Evolutionary conservation across 345 rosid species (phyloP).

Genomic region (Sisymbrium irio): DNA sequence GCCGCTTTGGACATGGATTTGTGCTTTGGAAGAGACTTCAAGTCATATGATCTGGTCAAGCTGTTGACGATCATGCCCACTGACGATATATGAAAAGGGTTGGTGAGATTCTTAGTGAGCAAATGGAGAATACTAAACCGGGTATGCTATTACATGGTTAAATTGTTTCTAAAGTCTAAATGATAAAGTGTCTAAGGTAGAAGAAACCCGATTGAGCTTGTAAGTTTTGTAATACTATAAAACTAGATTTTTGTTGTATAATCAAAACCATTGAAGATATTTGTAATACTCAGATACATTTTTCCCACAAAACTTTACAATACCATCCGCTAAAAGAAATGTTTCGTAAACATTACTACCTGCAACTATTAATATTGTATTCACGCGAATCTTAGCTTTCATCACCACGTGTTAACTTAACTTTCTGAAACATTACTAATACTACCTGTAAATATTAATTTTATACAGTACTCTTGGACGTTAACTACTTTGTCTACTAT

Average conservation of each 20-base stretch:
- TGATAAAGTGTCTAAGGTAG: not conserved
- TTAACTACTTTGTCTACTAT: not conserved
- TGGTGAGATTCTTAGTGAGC: not conserved
- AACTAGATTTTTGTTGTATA: not conserved
- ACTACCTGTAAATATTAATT: not conserved
- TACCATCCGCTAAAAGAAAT: not conserved
- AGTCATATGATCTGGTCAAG: conserved; percentile 85
- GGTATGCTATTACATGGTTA: not conserved
- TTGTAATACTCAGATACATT: not conserved
- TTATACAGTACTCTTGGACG: not conserved
- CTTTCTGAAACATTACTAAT: not conserved
- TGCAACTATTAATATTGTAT: not conserved
- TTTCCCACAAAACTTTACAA: not conserved
- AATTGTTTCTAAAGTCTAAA: conserved; percentile 10
- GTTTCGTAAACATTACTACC: not conserved
- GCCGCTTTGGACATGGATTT: conserved; percentile 68
- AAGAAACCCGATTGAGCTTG: not conserved
- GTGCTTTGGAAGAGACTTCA: conserved; percentile 87
- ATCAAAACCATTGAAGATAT: not conserved
- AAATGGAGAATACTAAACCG: conserved; percentile 1
- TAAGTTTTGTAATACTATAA: not conserved
- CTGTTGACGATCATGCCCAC: conserved; percentile 71
- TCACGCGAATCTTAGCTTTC: not conserved
- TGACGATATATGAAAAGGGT: conserved; percentile 21
- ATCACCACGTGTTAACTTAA: not conserved